These are phyloP conservation scores for Russula sp. DNA, from an alignment of 768 basidiomycete genomes.

Conservation along the genomic window DNA sequence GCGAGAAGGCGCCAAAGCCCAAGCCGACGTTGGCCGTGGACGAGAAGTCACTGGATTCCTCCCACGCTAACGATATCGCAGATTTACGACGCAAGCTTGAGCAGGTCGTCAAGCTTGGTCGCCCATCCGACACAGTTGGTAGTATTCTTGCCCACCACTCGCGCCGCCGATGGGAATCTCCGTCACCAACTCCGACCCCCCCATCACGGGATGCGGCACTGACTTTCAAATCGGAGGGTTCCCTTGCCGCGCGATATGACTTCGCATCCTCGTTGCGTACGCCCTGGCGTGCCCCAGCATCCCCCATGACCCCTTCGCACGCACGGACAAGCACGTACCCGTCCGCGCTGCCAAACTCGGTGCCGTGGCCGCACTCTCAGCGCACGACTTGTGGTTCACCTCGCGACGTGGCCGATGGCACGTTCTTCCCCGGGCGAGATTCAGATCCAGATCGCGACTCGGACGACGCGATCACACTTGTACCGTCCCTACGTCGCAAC, in stretches of 20 bases:
- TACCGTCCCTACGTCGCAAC: slow-evolving; percentile 15
- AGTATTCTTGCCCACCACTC: slow-evolving; percentile 27
- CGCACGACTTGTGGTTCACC: slow-evolving; percentile 8
- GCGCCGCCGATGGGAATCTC: slow-evolving; percentile 19
- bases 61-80: slow-evolving; percentile 41
- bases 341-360: slow-evolving; percentile 32
- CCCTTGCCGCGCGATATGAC: slow-evolving; percentile 54
- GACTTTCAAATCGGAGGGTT: slow-evolving; percentile 32
- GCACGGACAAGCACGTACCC: slow-evolving; percentile 47
- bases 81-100: slow-evolving; percentile 65
- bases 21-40: slow-evolving; percentile 22
- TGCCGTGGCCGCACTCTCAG: slow-evolving; percentile 34
- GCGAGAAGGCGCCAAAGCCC: slow-evolving; percentile 30
- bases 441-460: slow-evolving; percentile 19
- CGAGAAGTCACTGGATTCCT: not conserved
- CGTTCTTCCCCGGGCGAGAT: slow-evolving; percentile 13
- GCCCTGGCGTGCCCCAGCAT: slow-evolving; percentile 38
- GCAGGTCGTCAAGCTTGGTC: slow-evolving; percentile 42
- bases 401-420: not conserved
- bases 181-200: slow-evolving; percentile 22
- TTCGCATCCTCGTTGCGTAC: slow-evolving; percentile 46
- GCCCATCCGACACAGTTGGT: slow-evolving; percentile 32
- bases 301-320: slow-evolving; percentile 27
- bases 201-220: slow-evolving; percentile 12
- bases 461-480: slow-evolving; percentile 14